Conservation (phyloP, 1,139 yeast genomes). For the Arxiozyma heterogenica region DNA sequence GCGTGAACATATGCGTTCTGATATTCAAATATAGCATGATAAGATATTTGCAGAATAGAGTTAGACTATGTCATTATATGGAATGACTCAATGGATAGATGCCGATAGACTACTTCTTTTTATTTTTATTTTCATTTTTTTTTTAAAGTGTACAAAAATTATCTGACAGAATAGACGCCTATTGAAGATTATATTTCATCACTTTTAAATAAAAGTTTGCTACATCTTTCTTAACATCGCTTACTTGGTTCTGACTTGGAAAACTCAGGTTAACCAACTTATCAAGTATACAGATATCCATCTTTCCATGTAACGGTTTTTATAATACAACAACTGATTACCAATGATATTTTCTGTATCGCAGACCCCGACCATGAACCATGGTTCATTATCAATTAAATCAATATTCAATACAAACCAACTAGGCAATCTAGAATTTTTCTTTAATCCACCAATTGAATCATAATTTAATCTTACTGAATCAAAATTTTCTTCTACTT, state of each 20-base stretch:
- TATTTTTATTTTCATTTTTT: no score
- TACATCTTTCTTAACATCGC: neutral
- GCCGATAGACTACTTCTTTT: no score
- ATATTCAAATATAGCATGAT: no score
- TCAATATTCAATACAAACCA: constrained; percentile 1
- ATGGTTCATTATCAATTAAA: neutral
- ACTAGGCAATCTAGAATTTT: neutral
- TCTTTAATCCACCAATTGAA: neutral
- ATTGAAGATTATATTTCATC: neutral
- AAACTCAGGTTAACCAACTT: neutral
- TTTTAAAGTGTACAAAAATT: no score
- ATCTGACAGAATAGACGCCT: neutral
- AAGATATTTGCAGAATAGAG: neutral
- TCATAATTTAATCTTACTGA: neutral
- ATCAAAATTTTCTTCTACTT: neutral
- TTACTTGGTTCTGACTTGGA: no score
- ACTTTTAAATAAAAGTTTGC: no score
- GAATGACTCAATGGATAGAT: no score
- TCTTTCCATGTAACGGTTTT: neutral
- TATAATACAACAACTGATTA: neutral
- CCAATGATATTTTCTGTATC: constrained; percentile 2
- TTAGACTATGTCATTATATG: neutral
- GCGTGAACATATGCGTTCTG: no score
- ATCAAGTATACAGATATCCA: constrained; percentile 2
- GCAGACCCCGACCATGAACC: constrained; percentile 2